Base-by-base conservation (phyloP, 2,329 filamentous ascomycete species). In the Aspergillus quadrilineatus region DNA sequence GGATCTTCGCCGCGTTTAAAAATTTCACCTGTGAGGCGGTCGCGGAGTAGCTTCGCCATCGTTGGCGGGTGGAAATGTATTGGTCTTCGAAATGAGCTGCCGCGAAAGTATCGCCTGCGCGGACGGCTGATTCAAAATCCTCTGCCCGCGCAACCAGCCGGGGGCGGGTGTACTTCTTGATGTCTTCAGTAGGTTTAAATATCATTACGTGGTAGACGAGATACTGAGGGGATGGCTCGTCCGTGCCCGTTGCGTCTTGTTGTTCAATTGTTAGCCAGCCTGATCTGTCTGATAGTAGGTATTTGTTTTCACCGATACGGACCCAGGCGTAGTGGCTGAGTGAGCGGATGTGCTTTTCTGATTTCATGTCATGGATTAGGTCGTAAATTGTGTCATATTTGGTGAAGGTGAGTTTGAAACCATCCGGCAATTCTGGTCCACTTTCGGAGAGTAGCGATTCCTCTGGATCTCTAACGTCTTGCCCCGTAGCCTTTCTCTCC, bases 341-440 rank as follows among this genome's bases (percentile, higher is more conserved):
- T 14, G 82, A 78, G 44, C 90, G 85, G 59, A 97, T 92, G 67
- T 92, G 88, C 44, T 81, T 80, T 67, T 97, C 93, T 29, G 84
- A 85, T 2, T 86, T 88, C 0, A 86, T 88, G 70, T 97, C 93
- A 44, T 87, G 82, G 36, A 99, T 88, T 12, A 99, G 82, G 66
- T 97, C 94, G 62, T 92, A 87, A n/a, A 99, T 86, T 2, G 89
- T 93, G 56, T 89, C 89, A 71, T 97, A 99, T 65, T 96, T 90
- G 6, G 90, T 93, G 67, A 97, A 96, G 0, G 85, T 88, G 30
- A 97, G 77, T 17, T 80, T 82, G 9, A 80, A 72, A 10, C 75
- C 61, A 49, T 69, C 65, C 12, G 66, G 55, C 17, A 39, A 28
- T 12, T 61, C 51, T 8, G 60, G 14, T 39, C 62, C 42, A 78